Evolutionary conservation across 257 asterid genomes (phyloP).

Genomic region (Fraxinus anomala): DNA sequence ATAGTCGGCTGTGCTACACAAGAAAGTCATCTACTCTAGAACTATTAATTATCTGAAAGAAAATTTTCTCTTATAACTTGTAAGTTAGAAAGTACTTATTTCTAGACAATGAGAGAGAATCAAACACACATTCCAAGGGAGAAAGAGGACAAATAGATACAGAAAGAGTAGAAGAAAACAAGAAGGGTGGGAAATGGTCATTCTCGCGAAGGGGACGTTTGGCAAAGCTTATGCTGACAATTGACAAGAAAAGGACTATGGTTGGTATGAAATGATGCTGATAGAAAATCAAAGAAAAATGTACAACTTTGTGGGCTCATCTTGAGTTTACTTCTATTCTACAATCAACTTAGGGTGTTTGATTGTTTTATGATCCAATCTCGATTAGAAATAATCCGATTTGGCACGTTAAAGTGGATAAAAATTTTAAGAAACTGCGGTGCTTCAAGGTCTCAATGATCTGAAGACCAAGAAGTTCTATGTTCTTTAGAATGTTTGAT

Average conservation of each 20-base stretch:
- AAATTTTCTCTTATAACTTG: neutral
- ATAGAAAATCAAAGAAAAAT: neutral
- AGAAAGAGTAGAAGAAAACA: conserved; percentile 52
- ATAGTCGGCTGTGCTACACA: neutral
- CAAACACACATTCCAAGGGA: conserved; percentile 55
- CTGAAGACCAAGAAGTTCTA: neutral
- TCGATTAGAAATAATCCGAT: neutral
- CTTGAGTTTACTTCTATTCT: neutral
- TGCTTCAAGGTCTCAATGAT: too few relatives aligned
- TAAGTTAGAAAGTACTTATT: conserved; percentile 16
- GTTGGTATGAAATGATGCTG: conserved; percentile 1
- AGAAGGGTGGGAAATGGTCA: conserved; percentile 58
- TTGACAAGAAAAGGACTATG: conserved; percentile 31
- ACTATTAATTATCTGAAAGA: neutral
- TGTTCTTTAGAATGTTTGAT: neutral
- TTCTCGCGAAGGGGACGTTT: conserved; percentile 62
- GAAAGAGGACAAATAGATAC: conserved; percentile 54
- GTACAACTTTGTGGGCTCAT: neutral
- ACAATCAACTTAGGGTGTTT: neutral
- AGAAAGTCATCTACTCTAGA: neutral
- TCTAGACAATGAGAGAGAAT: conserved; percentile 21
- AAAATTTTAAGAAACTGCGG: too few relatives aligned
- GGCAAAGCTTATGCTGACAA: conserved; percentile 34
- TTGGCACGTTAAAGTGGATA: neutral
- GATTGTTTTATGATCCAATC: neutral